These are phyloP conservation scores for Tuber brumale DNA, from an alignment of 495 filamentous ascomycete genomes.

Conservation along the genomic window DNA sequence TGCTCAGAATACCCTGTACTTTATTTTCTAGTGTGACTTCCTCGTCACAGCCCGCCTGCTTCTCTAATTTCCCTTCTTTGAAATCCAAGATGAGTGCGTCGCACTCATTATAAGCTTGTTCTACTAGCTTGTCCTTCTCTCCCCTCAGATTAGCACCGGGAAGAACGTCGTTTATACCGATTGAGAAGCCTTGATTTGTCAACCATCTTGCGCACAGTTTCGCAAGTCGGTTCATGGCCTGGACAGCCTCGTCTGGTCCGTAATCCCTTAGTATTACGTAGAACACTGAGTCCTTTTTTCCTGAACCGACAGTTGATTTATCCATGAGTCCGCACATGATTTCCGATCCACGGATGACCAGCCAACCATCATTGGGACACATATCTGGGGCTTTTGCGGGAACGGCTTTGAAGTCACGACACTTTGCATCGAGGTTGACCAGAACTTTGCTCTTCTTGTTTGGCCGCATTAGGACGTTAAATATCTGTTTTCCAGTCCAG, in stretches of 20 bases:
- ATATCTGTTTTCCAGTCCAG: conserved; percentile 98
- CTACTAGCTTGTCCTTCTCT: conserved; percentile 67
- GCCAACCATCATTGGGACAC: conserved; percentile 73
- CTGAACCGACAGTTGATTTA: conserved; percentile 87
- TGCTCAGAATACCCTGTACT: conserved; percentile 83
- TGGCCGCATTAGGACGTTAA: conserved; percentile 89
- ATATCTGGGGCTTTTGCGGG: conserved; percentile 60
- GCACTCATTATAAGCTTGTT: conserved; percentile 70
- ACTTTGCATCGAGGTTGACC: conserved; percentile 89
- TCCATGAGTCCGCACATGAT: conserved; percentile 99
- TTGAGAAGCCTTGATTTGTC: conserved; percentile 87
- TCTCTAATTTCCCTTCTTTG: conserved; percentile 68
- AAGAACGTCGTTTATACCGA: conserved; percentile 89
- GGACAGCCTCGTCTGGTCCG: conserved; percentile 78
- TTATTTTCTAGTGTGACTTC: conserved; percentile 85
- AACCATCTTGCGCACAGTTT: conserved; percentile 85
- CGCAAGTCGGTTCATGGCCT: conserved; percentile 88
- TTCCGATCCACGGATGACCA: conserved; percentile 91
- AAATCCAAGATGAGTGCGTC: conserved; percentile 78
- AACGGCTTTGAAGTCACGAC: conserved; percentile 65
- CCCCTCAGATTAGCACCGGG: conserved; percentile 61
- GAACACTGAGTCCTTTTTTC: conserved; percentile 96
- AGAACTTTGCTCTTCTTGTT: conserved; percentile 70
- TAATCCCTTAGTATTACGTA: conserved; percentile 93
- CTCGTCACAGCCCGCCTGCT: conserved; percentile 80